Evolutionary conservation across 345 rosid species (phyloP).

Genomic region (Lepidium africanum): DNA sequence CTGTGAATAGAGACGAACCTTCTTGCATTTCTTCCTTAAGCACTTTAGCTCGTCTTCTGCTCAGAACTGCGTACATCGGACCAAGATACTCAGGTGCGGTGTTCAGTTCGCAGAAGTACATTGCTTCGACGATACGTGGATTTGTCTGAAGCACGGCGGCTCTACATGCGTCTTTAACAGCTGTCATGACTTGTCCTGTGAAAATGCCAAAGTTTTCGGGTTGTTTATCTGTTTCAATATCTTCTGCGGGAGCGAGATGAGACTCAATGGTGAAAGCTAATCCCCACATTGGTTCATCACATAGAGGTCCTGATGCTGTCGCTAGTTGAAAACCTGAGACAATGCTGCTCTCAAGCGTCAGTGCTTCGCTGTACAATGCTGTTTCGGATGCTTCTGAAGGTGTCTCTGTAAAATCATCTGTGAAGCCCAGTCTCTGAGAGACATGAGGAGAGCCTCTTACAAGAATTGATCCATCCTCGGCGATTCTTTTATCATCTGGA

Average conservation of each 20-base stretch:
- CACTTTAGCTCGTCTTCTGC: slow-evolving; percentile 68
- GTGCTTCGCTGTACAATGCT: slow-evolving; percentile 43
- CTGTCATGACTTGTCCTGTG: slow-evolving; percentile 80
- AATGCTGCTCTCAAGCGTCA: slow-evolving; percentile 63
- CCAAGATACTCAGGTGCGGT: slow-evolving; percentile 69
- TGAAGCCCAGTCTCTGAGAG: slow-evolving; percentile 63
- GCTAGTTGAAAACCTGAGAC: slow-evolving; percentile 85
- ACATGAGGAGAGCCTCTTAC: slow-evolving; percentile 61
- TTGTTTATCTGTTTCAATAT: slow-evolving; percentile 40
- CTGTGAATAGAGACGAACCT: slow-evolving; percentile 69
- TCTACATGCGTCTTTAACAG: slow-evolving; percentile 80
- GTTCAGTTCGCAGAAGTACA: slow-evolving; percentile 86
- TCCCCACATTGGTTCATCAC: slow-evolving; percentile 96
- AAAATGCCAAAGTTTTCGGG: slow-evolving; percentile 61
- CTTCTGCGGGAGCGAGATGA: slow-evolving; percentile 38
- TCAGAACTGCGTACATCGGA: slow-evolving; percentile 71
- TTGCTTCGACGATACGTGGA: slow-evolving; percentile 83
- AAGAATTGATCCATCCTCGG: slow-evolving; percentile 37
- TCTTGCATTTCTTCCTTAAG: slow-evolving; percentile 95
- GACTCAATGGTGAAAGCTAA: slow-evolving; percentile 67
- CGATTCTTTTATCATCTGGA: slow-evolving; percentile 43
- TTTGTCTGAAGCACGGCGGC: slow-evolving; percentile 64
- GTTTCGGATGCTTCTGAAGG: slow-evolving; percentile 32
- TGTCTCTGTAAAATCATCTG: slow-evolving; percentile 31
- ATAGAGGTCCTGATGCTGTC: slow-evolving; percentile 75